phyloP scores from a whole-genome alignment of 306 rosid genomes.

The Cucurbita ficifolia region DNA sequence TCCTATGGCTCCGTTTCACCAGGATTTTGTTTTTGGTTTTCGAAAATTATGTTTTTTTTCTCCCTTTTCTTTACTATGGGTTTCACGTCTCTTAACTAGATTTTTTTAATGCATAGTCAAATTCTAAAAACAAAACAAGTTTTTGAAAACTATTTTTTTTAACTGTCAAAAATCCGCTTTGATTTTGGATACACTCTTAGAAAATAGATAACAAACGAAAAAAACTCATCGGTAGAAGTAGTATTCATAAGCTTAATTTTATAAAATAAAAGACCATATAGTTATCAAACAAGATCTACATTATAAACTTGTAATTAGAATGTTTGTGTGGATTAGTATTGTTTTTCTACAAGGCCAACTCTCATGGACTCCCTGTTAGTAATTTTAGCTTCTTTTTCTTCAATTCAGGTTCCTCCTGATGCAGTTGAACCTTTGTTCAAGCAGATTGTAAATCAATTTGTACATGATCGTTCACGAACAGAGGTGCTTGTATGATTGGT shows the following conservation, averaged over 20 bases:
- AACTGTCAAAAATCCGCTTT: not conserved
- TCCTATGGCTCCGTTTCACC: not conserved
- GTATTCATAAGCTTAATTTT: not conserved
- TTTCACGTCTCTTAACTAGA: not conserved
- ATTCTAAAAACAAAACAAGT: too few relatives aligned
- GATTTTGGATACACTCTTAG: not conserved
- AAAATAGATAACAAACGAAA: not conserved
- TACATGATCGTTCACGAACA: constrained; percentile 81
- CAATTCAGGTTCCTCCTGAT: constrained; percentile 75
- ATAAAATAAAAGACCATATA: too few relatives aligned
- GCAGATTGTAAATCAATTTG: constrained; percentile 74
- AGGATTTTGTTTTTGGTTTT: not conserved
- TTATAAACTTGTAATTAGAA: not conserved
- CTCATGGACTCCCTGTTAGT: not conserved
- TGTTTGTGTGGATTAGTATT: not conserved
- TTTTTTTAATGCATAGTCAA: too few relatives aligned
- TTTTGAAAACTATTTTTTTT: too few relatives aligned
- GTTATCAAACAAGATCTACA: not conserved
- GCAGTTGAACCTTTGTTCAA: constrained; percentile 72
- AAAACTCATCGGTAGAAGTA: not conserved
- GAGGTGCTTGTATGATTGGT: constrained; percentile 38
- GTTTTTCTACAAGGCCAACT: not conserved
- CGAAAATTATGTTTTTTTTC: not conserved
- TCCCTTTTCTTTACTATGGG: not conserved
- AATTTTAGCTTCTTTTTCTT: not conserved